Evolutionary conservation across 768 basidiomycete genomes (phyloP).

Genomic region (Leccinum rimulosum): DNA sequence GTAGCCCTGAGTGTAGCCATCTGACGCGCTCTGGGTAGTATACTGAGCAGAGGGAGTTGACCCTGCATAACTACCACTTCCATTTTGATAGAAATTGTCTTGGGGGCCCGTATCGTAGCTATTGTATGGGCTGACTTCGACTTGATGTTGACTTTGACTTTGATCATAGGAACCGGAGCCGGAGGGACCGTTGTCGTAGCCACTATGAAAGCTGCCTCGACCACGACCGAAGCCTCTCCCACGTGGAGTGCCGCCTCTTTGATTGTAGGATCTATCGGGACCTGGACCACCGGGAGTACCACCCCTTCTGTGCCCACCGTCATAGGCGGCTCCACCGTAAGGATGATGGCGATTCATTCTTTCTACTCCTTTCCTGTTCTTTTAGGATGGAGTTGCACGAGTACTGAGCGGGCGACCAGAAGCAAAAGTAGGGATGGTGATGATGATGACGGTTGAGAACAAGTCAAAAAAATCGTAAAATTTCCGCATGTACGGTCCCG

Average conservation of each 20-base stretch:
- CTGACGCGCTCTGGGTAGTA: constrained; percentile 43
- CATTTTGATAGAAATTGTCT: constrained; percentile 71
- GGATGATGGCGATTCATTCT: constrained; percentile 89
- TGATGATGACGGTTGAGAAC: constrained; percentile 39
- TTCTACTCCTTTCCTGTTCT: constrained; percentile 23
- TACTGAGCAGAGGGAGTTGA: constrained; percentile 53
- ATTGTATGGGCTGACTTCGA: constrained; percentile 65
- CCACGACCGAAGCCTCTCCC: constrained; percentile 53
- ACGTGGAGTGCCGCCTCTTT: constrained; percentile 54
- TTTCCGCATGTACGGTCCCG: constrained; percentile 31
- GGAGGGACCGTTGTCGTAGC: constrained; percentile 54
- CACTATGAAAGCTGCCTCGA: constrained; percentile 51
- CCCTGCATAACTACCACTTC: constrained; percentile 54
- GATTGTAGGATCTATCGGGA: constrained; percentile 67
- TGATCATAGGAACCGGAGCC: constrained; percentile 59
- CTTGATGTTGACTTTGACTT: constrained; percentile 53
- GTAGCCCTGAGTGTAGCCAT: constrained; percentile 57
- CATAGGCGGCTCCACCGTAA: constrained; percentile 63
- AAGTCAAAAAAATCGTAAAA: constrained; percentile 24
- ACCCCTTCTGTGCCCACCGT: constrained; percentile 58
- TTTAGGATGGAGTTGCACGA: constrained; percentile 22
- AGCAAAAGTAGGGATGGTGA: constrained; percentile 23
- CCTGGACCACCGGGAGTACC: constrained; percentile 66
- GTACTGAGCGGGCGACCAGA: constrained; percentile 24
- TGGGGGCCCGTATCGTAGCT: constrained; percentile 58